phyloP scores from a whole-genome alignment of 2,329 filamentous ascomycete genomes.

The Cladosporium sphaerospermum region DNA sequence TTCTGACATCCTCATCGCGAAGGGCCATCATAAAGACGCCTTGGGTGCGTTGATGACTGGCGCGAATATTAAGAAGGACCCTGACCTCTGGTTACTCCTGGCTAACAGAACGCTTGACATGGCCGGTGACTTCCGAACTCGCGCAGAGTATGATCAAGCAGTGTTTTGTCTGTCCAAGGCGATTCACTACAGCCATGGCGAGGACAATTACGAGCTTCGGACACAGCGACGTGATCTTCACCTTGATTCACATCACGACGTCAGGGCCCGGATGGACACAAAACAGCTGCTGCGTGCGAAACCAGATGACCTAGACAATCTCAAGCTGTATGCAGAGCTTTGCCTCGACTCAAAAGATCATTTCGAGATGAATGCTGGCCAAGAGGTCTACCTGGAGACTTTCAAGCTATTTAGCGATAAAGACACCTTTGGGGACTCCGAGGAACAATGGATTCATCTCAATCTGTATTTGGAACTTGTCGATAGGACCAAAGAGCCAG shows the following conservation, averaged over 20 bases:
- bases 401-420: constrained; percentile 43
- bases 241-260: constrained; percentile 43
- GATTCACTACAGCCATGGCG: constrained; percentile 38
- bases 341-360: constrained; percentile 30
- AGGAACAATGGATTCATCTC: constrained; percentile 69
- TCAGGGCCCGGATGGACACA: constrained; percentile 45
- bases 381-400: constrained; percentile 43
- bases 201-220: constrained; percentile 47
- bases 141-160: constrained; percentile 41
- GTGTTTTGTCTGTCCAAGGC: constrained; percentile 50
- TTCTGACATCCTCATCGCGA: constrained; percentile 51
- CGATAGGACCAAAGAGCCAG: constrained; percentile 56
- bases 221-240: constrained; percentile 50
- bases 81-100: constrained; percentile 52
- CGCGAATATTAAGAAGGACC: constrained; percentile 49
- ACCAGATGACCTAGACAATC: constrained; percentile 49
- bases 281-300: constrained; percentile 48
- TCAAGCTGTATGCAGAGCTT: constrained; percentile 52
- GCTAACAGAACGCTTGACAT: constrained; percentile 49
- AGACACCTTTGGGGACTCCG: constrained; percentile 32
- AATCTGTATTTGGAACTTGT: constrained; percentile 81
- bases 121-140: constrained; percentile 36
- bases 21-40: constrained; percentile 52
- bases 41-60: constrained; percentile 52
- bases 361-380: constrained; percentile 22